Percentiles rank a stretch among this genome's conserved stretches.
phyloP scores from a whole-genome alignment of 2,329 filamentous ascomycete genomes.

The Colletotrichum sp. region DNA sequence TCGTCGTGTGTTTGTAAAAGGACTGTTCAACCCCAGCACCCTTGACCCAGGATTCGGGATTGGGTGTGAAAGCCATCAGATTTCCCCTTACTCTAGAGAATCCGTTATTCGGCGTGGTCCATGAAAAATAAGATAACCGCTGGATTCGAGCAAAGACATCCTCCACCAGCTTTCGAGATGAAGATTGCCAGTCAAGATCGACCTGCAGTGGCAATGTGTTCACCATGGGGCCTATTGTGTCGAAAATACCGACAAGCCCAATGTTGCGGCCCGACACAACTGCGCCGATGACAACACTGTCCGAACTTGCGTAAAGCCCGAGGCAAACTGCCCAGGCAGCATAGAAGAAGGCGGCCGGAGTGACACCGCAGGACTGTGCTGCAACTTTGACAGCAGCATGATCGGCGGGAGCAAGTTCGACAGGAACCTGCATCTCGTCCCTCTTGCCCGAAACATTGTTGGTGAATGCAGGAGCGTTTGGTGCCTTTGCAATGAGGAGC shows the following conservation, averaged over 20 bases:
- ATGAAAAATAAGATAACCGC: conserved; percentile 10
- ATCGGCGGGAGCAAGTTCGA: neutral
- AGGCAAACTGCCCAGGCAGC: conserved; percentile 42
- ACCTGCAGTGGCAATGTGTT: conserved; percentile 32
- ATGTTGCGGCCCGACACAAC: conserved; percentile 38
- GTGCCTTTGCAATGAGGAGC: neutral
- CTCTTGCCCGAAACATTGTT: neutral
- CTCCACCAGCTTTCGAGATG: conserved; percentile 18
- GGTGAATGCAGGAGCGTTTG: neutral
- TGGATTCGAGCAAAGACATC: neutral
- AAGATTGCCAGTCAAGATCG: conserved; percentile 12
- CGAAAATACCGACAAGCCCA: conserved; percentile 29
- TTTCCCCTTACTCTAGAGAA: neutral
- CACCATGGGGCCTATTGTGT: conserved; percentile 37
- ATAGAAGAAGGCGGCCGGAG: conserved; percentile 24
- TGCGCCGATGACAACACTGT: conserved; percentile 36
- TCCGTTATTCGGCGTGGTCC: conserved; percentile 22
- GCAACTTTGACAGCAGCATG: conserved; percentile 4
- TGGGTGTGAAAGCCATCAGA: neutral
- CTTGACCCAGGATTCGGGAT: neutral
- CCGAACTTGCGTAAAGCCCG: conserved; percentile 30
- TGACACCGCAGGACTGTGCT: conserved; percentile 6
- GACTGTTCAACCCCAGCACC: neutral
- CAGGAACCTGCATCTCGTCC: neutral
- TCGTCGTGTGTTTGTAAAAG: neutral